Conservation (phyloP, 345 rosid genomes). For the Aurinia saxatilis region DNA sequence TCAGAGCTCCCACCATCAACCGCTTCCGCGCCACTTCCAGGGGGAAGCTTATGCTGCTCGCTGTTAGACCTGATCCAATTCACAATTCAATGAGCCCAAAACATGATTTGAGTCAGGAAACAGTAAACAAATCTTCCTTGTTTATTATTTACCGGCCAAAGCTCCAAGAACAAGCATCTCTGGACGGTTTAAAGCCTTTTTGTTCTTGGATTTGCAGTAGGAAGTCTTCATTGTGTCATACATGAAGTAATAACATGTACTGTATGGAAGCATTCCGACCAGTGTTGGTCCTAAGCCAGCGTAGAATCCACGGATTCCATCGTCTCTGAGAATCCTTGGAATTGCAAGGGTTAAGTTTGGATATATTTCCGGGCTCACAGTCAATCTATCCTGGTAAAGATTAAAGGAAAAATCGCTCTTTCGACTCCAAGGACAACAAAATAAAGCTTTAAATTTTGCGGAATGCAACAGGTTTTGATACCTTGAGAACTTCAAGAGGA, state of each 20-base stretch:
- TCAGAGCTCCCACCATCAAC: constrained; percentile 90
- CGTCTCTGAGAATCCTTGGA: constrained; percentile 68
- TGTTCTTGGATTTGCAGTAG: constrained; percentile 70
- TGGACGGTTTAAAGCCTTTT: constrained; percentile 74
- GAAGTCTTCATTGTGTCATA: constrained; percentile 70
- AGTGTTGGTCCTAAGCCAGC: constrained; percentile 82
- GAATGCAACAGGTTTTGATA: constrained; percentile 1
- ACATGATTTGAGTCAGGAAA: background rate
- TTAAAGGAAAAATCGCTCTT: constrained; percentile 10
- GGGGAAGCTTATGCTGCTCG: constrained; percentile 94
- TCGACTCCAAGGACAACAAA: background rate
- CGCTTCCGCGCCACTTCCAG: constrained; percentile 95
- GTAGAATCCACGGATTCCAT: constrained; percentile 79
- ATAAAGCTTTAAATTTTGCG: background rate
- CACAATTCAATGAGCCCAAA: background rate
- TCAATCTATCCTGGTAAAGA: constrained; percentile 77
- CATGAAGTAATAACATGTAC: constrained; percentile 94
- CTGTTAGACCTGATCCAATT: constrained; percentile 65
- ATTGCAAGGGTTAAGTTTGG: constrained; percentile 72
- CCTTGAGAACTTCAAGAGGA: constrained; percentile 99
- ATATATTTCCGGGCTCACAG: constrained; percentile 80
- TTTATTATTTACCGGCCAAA: constrained; percentile 51
- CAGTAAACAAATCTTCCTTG: background rate
- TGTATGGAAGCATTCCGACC: constrained; percentile 95
- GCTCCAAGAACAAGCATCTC: constrained; percentile 95